Conservation (phyloP, 1,284 basidiomycete species). For the Leccinum angustisporum region DNA sequence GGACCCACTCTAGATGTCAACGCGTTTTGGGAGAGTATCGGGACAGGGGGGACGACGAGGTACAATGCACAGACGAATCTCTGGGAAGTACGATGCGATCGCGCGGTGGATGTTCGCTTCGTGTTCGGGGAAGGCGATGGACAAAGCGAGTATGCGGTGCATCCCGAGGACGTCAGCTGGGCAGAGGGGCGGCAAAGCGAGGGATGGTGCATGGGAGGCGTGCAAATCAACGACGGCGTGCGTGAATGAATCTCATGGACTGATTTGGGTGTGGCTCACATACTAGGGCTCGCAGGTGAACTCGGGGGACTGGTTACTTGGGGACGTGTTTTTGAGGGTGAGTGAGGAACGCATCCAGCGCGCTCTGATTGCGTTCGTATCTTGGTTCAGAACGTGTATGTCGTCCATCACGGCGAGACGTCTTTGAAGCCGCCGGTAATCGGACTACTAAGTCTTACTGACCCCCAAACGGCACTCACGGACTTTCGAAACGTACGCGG, state of each 20-base stretch:
- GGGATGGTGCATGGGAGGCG: slow-evolving; percentile 58
- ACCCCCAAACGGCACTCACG: slow-evolving; percentile 37
- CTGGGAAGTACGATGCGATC: slow-evolving; percentile 55
- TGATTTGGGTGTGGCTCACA: slow-evolving; percentile 7
- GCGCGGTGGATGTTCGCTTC: slow-evolving; percentile 46
- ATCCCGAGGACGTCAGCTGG: slow-evolving; percentile 58
- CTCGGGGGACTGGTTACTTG: slow-evolving; percentile 64
- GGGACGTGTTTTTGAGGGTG: slow-evolving; percentile 57
- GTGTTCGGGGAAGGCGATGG: slow-evolving; percentile 43
- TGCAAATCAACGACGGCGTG: slow-evolving; percentile 56
- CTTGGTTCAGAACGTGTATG: slow-evolving; percentile 50
- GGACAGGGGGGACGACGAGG: slow-evolving; percentile 38
- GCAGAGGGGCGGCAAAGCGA: slow-evolving; percentile 38
- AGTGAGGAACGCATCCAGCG: slow-evolving; percentile 16
- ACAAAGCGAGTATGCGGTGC: slow-evolving; percentile 43
- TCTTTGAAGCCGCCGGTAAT: slow-evolving; percentile 44
- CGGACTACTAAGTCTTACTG: slow-evolving; percentile 49
- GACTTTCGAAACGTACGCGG: slow-evolving; percentile 48
- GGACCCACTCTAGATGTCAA: slow-evolving; percentile 52
- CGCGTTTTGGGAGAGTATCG: slow-evolving; percentile 49
- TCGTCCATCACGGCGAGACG: slow-evolving; percentile 46
- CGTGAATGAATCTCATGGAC: slow-evolving; percentile 12
- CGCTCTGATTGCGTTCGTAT: neutral
- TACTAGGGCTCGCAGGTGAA: slow-evolving; percentile 40
- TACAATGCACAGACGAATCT: slow-evolving; percentile 38